phyloP scores from a whole-genome alignment of 2,329 filamentous ascomycete species.

The Ophiostoma quercus region DNA sequence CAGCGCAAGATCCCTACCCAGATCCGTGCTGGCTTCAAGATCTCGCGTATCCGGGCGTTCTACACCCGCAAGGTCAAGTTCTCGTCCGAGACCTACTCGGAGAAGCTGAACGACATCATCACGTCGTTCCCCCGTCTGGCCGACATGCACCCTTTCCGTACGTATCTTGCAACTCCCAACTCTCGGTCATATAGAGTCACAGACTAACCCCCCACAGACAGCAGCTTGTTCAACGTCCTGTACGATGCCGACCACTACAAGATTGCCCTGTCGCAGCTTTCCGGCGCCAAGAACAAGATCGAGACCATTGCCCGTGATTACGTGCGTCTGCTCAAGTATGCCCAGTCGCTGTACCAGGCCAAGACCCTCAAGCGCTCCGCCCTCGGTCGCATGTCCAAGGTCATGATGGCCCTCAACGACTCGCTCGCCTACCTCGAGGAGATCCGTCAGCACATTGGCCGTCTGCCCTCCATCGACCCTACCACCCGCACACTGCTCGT shows the following conservation, averaged over 20 bases:
- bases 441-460: constrained; percentile 90
- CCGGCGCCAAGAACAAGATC: constrained; percentile 91
- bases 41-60: constrained; percentile 84
- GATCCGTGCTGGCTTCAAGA: constrained; percentile 93
- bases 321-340: constrained; percentile 84
- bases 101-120: constrained; percentile 86
- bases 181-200: neutral
- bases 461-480: constrained; percentile 96
- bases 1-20: constrained; percentile 83
- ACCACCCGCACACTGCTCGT: constrained; percentile 95
- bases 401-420: constrained; percentile 91
- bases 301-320: constrained; percentile 96
- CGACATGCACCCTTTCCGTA: constrained; percentile 93
- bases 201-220: constrained; percentile 31
- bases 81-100: constrained; percentile 76
- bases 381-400: constrained; percentile 95
- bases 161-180: constrained; percentile 29
- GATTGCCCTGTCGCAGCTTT: constrained; percentile 92
- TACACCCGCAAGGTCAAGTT: constrained; percentile 99
- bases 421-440: constrained; percentile 93
- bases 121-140: constrained; percentile 88
- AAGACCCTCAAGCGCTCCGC: constrained; percentile 97
- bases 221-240: constrained; percentile 89
- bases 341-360: constrained; percentile 94
- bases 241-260: constrained; percentile 98